Conservation (phyloP, 148 eudicot species). For the Rhododendron molle region DNA sequence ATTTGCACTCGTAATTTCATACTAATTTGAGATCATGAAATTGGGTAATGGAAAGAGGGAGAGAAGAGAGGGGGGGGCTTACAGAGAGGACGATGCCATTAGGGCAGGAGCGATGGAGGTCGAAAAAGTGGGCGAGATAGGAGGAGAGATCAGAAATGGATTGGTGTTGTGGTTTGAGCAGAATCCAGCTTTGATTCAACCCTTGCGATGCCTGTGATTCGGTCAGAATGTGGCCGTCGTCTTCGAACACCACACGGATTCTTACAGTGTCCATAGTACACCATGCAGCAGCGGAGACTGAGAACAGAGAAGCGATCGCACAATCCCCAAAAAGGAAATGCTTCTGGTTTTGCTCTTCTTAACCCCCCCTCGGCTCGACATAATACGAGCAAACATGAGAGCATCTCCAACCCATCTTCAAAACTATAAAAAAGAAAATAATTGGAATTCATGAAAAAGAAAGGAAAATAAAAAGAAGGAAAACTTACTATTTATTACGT, state of each 20-base stretch:
- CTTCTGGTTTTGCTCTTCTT: neutral
- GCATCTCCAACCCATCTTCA: no score
- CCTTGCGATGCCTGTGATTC: slow-evolving; percentile 52
- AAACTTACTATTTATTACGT: no score
- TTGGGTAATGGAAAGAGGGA: neutral
- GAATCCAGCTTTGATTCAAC: slow-evolving; percentile 55
- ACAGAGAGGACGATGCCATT: slow-evolving; percentile 77
- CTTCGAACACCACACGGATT: slow-evolving; percentile 47
- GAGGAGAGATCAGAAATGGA: slow-evolving; percentile 51
- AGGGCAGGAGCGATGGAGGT: slow-evolving; percentile 64
- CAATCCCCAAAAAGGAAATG: neutral
- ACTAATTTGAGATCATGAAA: neutral
- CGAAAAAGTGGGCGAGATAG: slow-evolving; percentile 45
- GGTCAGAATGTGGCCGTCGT: slow-evolving; percentile 32
- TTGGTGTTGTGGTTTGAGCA: slow-evolving; percentile 47
- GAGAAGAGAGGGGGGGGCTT: slow-evolving; percentile 3
- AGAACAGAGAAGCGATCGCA: neutral
- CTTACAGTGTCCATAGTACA: slow-evolving; percentile 35
- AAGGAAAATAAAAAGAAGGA: no score
- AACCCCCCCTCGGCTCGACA: neutral
- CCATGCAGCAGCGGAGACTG: neutral
- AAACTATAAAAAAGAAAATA: no score
- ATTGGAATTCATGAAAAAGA: no score
- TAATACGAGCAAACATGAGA: no score
- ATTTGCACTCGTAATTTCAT: neutral